These are phyloP conservation scores for Tillandsia leiboldiana DNA, from an alignment of 176 grass and related monocot genomes.

Conservation along the genomic window DNA sequence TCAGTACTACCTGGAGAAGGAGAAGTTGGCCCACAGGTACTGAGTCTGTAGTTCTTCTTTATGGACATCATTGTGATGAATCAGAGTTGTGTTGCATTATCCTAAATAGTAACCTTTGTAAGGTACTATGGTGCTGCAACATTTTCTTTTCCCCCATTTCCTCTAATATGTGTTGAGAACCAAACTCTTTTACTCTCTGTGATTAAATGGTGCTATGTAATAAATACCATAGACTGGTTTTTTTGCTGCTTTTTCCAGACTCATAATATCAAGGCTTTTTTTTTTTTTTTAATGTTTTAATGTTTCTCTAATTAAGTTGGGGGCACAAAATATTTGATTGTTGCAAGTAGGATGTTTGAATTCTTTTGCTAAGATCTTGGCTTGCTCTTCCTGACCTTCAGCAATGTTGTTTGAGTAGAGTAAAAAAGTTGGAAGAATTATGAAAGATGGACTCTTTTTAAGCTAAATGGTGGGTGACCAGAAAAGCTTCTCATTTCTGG, in stretches of 20 bases:
- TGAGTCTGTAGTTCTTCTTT: conserved; percentile 17
- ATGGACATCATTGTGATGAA: not conserved
- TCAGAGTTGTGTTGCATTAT: conserved; percentile 20
- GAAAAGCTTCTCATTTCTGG: no score
- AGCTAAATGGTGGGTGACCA: no score
- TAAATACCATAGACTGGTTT: conserved; percentile 30
- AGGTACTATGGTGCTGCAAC: conserved; percentile 7
- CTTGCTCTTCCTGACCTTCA: no score
- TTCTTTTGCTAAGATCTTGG: no score
- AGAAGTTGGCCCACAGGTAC: conserved; percentile 84
- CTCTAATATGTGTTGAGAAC: conserved; percentile 15
- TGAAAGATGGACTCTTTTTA: no score
- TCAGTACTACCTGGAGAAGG: conserved; percentile 79
- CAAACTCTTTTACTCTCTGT: conserved; percentile 27
- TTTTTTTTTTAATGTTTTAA: no score
- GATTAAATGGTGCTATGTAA: conserved; percentile 26
- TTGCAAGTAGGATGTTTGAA: no score
- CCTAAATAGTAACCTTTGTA: conserved; percentile 25
- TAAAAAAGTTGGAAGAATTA: no score
- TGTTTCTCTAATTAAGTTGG: not conserved
- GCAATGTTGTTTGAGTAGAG: no score
- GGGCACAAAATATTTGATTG: no score
- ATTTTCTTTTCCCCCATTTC: conserved; percentile 2
- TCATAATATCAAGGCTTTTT: not conserved
- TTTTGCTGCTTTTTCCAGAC: not conserved